Evolutionary conservation across 2,329 filamentous ascomycete genomes (phyloP).

Genomic region (Fusarium tanahbumbuense): DNA sequence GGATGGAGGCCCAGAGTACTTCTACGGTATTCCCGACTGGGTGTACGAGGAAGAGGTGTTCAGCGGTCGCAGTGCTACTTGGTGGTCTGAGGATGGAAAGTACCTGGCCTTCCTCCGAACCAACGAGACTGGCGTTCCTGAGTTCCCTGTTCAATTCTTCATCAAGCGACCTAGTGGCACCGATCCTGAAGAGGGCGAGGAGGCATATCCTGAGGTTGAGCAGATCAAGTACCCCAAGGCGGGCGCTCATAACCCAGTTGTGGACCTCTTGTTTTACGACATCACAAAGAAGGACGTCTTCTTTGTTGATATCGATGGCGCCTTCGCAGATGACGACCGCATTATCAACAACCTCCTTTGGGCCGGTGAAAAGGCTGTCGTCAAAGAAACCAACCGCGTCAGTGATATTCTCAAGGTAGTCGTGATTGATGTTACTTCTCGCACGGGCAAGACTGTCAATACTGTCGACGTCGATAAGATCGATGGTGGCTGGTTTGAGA

Average conservation of each 20-base stretch:
- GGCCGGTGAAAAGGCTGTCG: slow-evolving; percentile 85
- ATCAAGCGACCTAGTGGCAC: slow-evolving; percentile 85
- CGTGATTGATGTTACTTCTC: slow-evolving; percentile 79
- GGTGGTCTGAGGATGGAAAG: slow-evolving; percentile 93
- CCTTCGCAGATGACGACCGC: slow-evolving; percentile 83
- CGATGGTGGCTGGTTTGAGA: slow-evolving; percentile 98
- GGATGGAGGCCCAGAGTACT: slow-evolving; percentile 88
- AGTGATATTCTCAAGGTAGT: slow-evolving; percentile 91
- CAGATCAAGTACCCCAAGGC: slow-evolving; percentile 98
- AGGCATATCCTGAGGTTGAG: slow-evolving; percentile 89
- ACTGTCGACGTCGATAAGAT: slow-evolving; percentile 82
- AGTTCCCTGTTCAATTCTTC: slow-evolving; percentile 94
- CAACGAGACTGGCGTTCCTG: slow-evolving; percentile 91
- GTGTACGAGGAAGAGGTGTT: slow-evolving; percentile 83
- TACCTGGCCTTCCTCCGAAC: slow-evolving; percentile 93
- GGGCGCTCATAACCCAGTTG: slow-evolving; percentile 90
- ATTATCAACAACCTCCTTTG: slow-evolving; percentile 95
- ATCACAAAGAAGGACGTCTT: slow-evolving; percentile 82
- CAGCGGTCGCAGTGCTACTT: slow-evolving; percentile 81
- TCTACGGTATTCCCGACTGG: slow-evolving; percentile 98
- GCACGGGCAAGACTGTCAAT: slow-evolving; percentile 82
- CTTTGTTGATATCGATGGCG: slow-evolving; percentile 78
- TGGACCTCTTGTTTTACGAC: slow-evolving; percentile 90
- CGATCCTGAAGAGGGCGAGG: slow-evolving; percentile 73
- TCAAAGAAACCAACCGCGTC: slow-evolving; percentile 94